Evolutionary conservation across 2,329 filamentous ascomycete species (phyloP).

Genomic region (Ascochyta clinopodiicola): DNA sequence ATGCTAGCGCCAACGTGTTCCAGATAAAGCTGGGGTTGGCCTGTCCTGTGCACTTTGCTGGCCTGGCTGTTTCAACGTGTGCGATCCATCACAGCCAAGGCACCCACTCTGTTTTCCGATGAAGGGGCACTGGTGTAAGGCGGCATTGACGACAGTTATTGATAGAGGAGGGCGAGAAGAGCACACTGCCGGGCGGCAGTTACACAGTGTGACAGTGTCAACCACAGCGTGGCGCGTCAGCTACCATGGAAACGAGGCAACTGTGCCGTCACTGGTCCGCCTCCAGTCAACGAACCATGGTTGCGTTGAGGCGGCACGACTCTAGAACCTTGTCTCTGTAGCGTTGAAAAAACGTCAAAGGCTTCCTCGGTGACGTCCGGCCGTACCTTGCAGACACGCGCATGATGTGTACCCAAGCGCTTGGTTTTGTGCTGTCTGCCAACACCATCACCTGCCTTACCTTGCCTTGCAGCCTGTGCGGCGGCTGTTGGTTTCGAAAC

Average conservation of each 20-base stretch:
- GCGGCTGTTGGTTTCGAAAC: slow-evolving; percentile 16
- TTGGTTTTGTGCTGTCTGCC: neutral
- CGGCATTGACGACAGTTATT: slow-evolving; percentile 25
- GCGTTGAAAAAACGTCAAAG: slow-evolving; percentile 11
- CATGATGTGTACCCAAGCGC: slow-evolving; percentile 5
- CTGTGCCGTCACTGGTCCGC: slow-evolving; percentile 6
- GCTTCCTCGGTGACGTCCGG: slow-evolving; percentile 14
- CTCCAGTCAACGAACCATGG: slow-evolving; percentile 12
- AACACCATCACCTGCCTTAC: neutral
- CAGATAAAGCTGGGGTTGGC: slow-evolving; percentile 31
- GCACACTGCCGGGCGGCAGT: neutral
- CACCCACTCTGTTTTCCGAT: slow-evolving; percentile 20
- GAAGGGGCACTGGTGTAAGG: slow-evolving; percentile 10
- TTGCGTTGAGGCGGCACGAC: slow-evolving; percentile 2
- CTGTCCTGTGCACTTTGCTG: slow-evolving; percentile 21
- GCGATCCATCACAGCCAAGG: slow-evolving; percentile 13
- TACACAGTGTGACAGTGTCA: slow-evolving; percentile 2
- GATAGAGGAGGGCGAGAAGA: slow-evolving; percentile 13
- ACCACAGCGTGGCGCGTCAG: neutral
- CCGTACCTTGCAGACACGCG: slow-evolving; percentile 17
- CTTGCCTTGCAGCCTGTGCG: neutral
- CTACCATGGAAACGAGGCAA: neutral
- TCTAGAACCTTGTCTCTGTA: slow-evolving; percentile 14
- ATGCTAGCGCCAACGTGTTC: slow-evolving; percentile 33
- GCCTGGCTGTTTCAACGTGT: slow-evolving; percentile 33